phyloP scores from a whole-genome alignment of 1,139 yeast genomes.

The Hansenula anomala region DNA sequence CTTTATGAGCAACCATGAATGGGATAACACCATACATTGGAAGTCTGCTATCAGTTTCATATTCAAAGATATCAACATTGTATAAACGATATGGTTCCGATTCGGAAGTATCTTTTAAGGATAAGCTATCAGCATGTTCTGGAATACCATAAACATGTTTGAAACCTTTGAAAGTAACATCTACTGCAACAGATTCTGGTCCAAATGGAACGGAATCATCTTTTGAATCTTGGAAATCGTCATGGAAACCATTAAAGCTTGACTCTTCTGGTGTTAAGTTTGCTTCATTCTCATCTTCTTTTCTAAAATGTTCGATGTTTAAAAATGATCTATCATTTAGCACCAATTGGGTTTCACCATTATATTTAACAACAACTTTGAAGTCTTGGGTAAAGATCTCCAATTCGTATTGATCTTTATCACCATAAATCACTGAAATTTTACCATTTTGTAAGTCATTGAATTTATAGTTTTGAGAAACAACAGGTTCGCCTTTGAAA shows the following conservation, averaged over 20 bases:
- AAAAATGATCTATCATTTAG: slow-evolving; percentile 67
- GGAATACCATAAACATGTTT: slow-evolving; percentile 84
- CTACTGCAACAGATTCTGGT: slow-evolving; percentile 86
- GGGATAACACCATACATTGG: slow-evolving; percentile 98
- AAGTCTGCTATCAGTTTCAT: slow-evolving; percentile 72
- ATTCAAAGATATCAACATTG: slow-evolving; percentile 94
- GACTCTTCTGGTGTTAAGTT: slow-evolving; percentile 53
- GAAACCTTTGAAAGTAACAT: slow-evolving; percentile 59
- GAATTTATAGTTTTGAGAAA: slow-evolving; percentile 7
- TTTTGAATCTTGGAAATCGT: slow-evolving; percentile 55
- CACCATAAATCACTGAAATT: slow-evolving; percentile 38
- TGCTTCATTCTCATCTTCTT: slow-evolving; percentile 30
- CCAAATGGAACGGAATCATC: slow-evolving; percentile 69
- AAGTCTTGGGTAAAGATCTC: slow-evolving; percentile 47
- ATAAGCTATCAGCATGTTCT: slow-evolving; percentile 83
- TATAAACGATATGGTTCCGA: slow-evolving; percentile 79
- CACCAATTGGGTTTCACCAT: slow-evolving; percentile 43
- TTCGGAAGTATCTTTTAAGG: slow-evolving; percentile 61
- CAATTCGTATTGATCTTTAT: slow-evolving; percentile 30
- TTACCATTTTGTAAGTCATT: slow-evolving; percentile 20
- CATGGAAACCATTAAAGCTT: slow-evolving; percentile 52
- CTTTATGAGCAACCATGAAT: slow-evolving; percentile 65
- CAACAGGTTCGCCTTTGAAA: slow-evolving; percentile 30
- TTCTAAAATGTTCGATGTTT: slow-evolving; percentile 76
- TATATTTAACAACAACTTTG: slow-evolving; percentile 41